Conservation (phyloP, 441 rosid species). For the Populus trichocarpa region DNA sequence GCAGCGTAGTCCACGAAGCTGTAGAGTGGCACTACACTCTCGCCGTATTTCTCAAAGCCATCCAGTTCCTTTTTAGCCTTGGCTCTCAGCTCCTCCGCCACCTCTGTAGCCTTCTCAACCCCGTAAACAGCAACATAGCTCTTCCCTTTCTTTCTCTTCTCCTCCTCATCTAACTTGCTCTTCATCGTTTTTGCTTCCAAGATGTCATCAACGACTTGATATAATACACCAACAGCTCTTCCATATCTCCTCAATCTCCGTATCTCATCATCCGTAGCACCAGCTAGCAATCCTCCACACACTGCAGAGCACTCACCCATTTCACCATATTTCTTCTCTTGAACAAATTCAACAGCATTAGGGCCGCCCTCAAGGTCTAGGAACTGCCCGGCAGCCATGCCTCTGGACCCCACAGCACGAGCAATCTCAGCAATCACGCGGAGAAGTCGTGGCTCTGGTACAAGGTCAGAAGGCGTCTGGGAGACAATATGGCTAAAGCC, state of each 20-base stretch:
- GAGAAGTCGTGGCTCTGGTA: constrained; percentile 58
- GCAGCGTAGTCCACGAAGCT: constrained; percentile 84
- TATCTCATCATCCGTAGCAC: constrained; percentile 66
- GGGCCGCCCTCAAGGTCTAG: constrained; percentile 78
- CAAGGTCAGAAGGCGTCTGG: constrained; percentile 62
- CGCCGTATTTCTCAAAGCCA: constrained; percentile 61
- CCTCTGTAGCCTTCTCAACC: constrained; percentile 55
- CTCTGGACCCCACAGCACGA: constrained; percentile 81
- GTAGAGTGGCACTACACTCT: constrained; percentile 52
- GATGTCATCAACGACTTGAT: constrained; percentile 72
- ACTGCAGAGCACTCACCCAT: constrained; percentile 91
- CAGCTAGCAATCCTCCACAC: constrained; percentile 87
- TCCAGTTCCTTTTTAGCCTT: constrained; percentile 63
- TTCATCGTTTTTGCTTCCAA: constrained; percentile 29
- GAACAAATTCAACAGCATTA: constrained; percentile 50
- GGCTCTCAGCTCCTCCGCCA: constrained; percentile 57
- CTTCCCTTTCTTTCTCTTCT: constrained; percentile 41
- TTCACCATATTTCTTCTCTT: constrained; percentile 82
- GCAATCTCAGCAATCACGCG: constrained; percentile 84
- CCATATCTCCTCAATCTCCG: constrained; percentile 69
- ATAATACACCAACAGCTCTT: constrained; percentile 80
- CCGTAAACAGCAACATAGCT: constrained; percentile 54
- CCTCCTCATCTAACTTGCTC: constrained; percentile 17
- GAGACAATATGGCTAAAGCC: constrained; percentile 82
- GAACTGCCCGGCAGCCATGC: constrained; percentile 97